Evolutionary conservation across 352 stramenopile species (phyloP).

Genomic region (Phytophthora palmivora): DNA sequence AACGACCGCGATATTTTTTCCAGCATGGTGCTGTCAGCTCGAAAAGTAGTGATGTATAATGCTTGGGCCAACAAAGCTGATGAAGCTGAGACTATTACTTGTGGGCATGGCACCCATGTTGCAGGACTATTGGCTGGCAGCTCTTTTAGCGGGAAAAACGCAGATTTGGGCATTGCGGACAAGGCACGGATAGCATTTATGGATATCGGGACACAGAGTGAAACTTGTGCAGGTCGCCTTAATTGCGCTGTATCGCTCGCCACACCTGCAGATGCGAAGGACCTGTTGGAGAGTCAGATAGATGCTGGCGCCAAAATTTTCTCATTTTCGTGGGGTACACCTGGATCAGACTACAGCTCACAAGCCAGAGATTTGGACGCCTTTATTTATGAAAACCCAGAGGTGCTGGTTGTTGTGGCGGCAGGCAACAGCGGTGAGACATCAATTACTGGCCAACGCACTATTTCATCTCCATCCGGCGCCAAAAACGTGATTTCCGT

Average conservation of each 20-base stretch:
- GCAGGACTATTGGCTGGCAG: constrained; percentile 80
- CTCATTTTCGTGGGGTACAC: constrained; percentile 86
- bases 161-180: constrained; percentile 75
- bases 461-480: constrained; percentile 82
- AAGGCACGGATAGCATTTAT: constrained; percentile 91
- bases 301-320: constrained; percentile 78
- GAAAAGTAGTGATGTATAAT: constrained; percentile 87
- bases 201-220: constrained; percentile 81
- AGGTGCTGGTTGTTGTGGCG: constrained; percentile 87
- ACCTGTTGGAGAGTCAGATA: constrained; percentile 76
- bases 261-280: constrained; percentile 66
- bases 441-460: constrained; percentile 50
- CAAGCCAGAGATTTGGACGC: constrained; percentile 81
- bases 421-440: constrained; percentile 91
- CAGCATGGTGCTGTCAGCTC: constrained; percentile 45
- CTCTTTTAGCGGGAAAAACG: constrained; percentile 64
- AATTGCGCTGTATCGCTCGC: constrained; percentile 65
- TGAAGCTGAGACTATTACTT: constrained; percentile 70
- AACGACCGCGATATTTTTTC: constrained; percentile 57
- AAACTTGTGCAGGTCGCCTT: constrained; percentile 50
- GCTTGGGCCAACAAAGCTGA: constrained; percentile 71
- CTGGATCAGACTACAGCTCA: constrained; percentile 77
- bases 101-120: constrained; percentile 91
- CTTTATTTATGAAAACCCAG: constrained; percentile 88
- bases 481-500: constrained; percentile 90